These are phyloP conservation scores for Trichoderma endophyticum DNA, from an alignment of 2,329 filamentous ascomycete species.

Conservation along the genomic window DNA sequence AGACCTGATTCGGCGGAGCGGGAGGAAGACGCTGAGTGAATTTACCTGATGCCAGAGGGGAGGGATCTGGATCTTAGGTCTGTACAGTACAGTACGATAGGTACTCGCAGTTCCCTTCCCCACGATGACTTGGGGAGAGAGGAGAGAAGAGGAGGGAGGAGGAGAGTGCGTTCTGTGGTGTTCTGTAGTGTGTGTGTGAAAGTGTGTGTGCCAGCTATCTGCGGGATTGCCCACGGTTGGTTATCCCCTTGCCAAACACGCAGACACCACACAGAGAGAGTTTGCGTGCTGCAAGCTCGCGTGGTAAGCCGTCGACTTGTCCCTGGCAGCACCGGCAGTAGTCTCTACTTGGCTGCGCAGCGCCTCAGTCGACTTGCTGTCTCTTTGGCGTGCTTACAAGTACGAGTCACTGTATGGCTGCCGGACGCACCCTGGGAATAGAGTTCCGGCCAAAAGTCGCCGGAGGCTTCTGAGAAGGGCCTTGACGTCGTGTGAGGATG, in stretches of 20 bases:
- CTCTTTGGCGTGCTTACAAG: not conserved
- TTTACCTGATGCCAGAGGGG: not conserved
- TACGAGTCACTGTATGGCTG: not conserved
- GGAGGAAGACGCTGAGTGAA: constrained; percentile 2
- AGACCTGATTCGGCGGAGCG: constrained; percentile 11
- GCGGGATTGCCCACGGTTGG: not conserved
- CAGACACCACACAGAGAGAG: not conserved
- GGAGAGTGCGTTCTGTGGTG: not conserved
- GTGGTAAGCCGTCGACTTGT: constrained; percentile 2
- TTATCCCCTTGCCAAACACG: not conserved
- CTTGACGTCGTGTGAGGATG: constrained; percentile 8
- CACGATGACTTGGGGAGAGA: not conserved
- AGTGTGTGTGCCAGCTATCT: not conserved
- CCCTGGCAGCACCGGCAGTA: constrained; percentile 15
- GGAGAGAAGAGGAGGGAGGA: not conserved
- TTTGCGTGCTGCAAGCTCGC: constrained; percentile 3
- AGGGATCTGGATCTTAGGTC: not conserved
- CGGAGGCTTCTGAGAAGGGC: not conserved
- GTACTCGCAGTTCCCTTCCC: not conserved
- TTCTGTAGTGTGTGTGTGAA: not conserved
- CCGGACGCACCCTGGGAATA: constrained; percentile 13
- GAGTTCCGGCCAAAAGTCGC: constrained; percentile 15
- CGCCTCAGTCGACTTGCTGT: not conserved
- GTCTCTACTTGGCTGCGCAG: not conserved
- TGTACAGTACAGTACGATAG: not conserved